phyloP scores from a whole-genome alignment of 148 eudicot genomes.

The Beta vulgaris region DNA sequence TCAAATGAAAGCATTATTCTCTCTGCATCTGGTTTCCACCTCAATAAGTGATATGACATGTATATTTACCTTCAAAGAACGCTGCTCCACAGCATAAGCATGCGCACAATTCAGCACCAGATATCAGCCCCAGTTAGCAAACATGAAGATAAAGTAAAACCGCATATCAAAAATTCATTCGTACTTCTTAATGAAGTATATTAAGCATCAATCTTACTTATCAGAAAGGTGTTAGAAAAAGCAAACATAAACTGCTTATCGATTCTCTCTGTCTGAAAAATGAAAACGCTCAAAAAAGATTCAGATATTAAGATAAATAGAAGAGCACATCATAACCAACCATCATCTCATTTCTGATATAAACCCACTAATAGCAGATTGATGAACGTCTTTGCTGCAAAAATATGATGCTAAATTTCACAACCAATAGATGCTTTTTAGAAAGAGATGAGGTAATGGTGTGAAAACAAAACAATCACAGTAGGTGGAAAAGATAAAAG shows the following conservation, averaged over 20 bases:
- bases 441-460: background rate
- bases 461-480: background rate
- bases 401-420: background rate
- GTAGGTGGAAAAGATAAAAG: background rate
- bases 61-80: constrained; percentile 75
- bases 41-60: background rate
- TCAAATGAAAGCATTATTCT: constrained; percentile 2
- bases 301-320: background rate
- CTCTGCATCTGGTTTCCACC: background rate
- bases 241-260: background rate
- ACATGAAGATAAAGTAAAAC: background rate
- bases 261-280: background rate
- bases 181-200: background rate
- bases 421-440: background rate
- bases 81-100: constrained; percentile 53
- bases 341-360: background rate
- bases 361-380: background rate
- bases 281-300: background rate
- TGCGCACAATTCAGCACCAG: constrained; percentile 22
- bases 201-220: no score
- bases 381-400: background rate
- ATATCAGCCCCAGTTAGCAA: constrained; percentile 12
- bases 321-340: background rate
- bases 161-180: background rate
- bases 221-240: background rate